Conservation (phyloP, 2,329 filamentous ascomycete genomes). For the Thielaviopsis populi region DNA sequence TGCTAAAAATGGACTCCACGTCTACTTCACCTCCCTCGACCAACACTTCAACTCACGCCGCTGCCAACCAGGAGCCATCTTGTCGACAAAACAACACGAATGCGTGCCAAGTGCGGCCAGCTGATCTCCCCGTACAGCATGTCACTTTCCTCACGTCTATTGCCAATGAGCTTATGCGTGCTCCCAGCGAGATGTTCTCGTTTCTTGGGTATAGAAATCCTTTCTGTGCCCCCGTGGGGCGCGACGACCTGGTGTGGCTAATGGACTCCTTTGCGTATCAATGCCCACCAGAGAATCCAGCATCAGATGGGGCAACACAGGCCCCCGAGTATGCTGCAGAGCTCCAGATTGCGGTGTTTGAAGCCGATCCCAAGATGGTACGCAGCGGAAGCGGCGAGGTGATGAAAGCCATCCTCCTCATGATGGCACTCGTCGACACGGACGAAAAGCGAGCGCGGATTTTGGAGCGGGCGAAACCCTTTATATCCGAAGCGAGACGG, state of each 20-base stretch:
- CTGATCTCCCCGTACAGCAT: not conserved
- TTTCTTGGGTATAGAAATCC: constrained; percentile 41
- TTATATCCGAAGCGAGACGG: constrained; percentile 61
- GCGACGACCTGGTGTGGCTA: constrained; percentile 66
- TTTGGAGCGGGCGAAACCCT: constrained; percentile 55
- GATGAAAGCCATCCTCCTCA: constrained; percentile 54
- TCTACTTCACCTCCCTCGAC: not conserved
- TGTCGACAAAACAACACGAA: not conserved
- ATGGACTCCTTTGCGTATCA: constrained; percentile 48
- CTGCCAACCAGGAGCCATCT: not conserved
- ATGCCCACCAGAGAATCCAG: constrained; percentile 49
- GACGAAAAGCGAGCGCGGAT: constrained; percentile 45
- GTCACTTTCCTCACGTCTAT: not conserved
- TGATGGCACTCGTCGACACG: constrained; percentile 49
- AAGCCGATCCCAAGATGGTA: constrained; percentile 51
- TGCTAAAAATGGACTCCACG: not conserved
- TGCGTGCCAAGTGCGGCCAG: not conserved
- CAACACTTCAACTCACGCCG: not conserved
- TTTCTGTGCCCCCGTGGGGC: constrained; percentile 42
- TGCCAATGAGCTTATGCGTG: not conserved
- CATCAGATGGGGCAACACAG: constrained; percentile 21
- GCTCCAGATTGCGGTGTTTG: constrained; percentile 70
- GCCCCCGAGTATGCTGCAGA: constrained; percentile 58
- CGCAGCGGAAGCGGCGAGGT: constrained; percentile 39
- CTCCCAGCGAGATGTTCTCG: constrained; percentile 27